phyloP scores from a whole-genome alignment of 805 yeast species.

The Yarrowia phangngaensis region DNA sequence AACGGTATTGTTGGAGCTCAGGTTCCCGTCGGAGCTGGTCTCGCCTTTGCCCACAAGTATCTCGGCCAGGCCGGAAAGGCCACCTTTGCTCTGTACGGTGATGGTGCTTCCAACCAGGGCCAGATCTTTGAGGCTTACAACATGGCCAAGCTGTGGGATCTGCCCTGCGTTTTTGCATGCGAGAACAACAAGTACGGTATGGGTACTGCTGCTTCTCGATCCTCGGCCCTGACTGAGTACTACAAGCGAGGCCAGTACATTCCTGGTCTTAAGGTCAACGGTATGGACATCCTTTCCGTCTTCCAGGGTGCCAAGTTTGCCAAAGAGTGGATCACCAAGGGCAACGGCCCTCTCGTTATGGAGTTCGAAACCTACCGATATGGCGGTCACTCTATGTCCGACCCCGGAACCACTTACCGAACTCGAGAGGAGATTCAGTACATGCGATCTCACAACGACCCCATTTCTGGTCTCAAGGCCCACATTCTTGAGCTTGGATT shows the following conservation, averaged over 20 bases:
- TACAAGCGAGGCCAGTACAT: slow-evolving; percentile 99
- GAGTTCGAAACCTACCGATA: slow-evolving; percentile 99
- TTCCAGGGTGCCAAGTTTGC: slow-evolving; percentile 96
- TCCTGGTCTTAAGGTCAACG: slow-evolving; percentile 97
- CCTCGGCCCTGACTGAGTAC: slow-evolving; percentile 94
- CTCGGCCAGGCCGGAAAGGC: slow-evolving; percentile 63
- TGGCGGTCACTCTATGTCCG: slow-evolving; percentile 99
- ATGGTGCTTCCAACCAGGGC: slow-evolving; percentile 99
- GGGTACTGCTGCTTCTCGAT: slow-evolving; percentile 98
- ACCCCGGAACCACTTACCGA: slow-evolving; percentile 99
- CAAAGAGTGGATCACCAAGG: slow-evolving; percentile 88
- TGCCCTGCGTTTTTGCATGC: slow-evolving; percentile 92
- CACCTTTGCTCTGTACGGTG: slow-evolving; percentile 90
- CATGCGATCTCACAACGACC: slow-evolving; percentile 98
- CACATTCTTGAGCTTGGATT: slow-evolving; percentile 75
- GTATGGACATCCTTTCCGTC: slow-evolving; percentile 95
- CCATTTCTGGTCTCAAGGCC: slow-evolving; percentile 92
- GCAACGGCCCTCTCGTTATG: slow-evolving; percentile 92
- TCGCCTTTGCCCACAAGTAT: slow-evolving; percentile 98
- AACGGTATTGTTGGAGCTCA: slow-evolving; percentile 99
- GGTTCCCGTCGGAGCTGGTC: slow-evolving; percentile 96
- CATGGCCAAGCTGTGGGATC: slow-evolving; percentile 98
- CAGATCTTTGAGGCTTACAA: slow-evolving; percentile 96
- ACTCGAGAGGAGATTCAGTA: slow-evolving; percentile 99
- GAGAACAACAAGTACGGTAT: slow-evolving; percentile 99